Percentiles rank a stretch among this genome's conserved stretches.
phyloP scores from a whole-genome alignment of 2,329 filamentous ascomycete species.

The Diaporthe citri region DNA sequence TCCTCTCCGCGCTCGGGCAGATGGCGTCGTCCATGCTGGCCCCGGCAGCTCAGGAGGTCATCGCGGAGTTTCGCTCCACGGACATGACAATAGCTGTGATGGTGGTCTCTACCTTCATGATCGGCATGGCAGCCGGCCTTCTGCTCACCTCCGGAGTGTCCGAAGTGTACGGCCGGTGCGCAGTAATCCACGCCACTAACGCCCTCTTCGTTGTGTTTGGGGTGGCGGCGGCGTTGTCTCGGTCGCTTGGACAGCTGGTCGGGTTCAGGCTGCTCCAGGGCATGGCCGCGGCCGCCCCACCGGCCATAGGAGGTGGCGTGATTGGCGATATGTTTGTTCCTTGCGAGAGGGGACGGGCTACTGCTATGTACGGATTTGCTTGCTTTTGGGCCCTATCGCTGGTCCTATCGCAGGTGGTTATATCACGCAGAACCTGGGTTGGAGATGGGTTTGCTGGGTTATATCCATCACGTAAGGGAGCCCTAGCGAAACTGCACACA shows the following conservation, averaged over 20 bases:
- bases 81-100: neutral
- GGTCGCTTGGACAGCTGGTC: neutral
- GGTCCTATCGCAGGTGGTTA: neutral
- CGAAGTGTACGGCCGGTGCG: neutral
- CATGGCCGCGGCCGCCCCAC: neutral
- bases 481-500: fast-evolving
- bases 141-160: neutral
- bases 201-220: neutral
- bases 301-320: neutral
- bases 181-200: neutral
- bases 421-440: neutral
- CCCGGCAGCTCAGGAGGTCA: neutral
- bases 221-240: neutral
- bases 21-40: neutral
- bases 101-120: neutral
- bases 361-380: neutral
- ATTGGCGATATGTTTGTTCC: neutral
- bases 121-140: neutral
- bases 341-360: neutral
- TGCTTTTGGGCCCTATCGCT: neutral
- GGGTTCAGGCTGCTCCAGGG: neutral
- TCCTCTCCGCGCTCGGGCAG: neutral
- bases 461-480: neutral
- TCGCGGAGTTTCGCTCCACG: neutral
- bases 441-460: neutral